phyloP scores from a whole-genome alignment of 2,329 filamentous ascomycete genomes.

The Aspergillus tubingensis region DNA sequence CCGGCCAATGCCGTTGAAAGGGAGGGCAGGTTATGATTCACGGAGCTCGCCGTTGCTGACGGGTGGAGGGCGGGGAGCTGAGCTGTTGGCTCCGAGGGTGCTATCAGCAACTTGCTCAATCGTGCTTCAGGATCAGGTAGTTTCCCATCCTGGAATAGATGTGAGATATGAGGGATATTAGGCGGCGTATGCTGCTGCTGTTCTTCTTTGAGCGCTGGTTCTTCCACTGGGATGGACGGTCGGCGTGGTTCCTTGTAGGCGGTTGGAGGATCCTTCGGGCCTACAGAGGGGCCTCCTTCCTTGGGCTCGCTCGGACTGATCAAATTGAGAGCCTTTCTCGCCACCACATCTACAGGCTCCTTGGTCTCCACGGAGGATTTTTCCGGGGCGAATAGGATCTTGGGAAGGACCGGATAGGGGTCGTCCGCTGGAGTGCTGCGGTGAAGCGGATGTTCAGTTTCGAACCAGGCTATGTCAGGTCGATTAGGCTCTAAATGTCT shows the following conservation, averaged over 20 bases:
- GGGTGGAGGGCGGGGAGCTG: constrained; percentile 44
- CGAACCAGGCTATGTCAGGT: constrained; percentile 64
- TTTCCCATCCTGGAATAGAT: constrained; percentile 1
- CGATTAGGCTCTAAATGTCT: constrained; percentile 63
- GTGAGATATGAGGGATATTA: background rate
- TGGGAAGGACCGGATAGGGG: constrained; percentile 3
- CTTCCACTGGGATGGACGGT: background rate
- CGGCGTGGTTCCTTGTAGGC: background rate
- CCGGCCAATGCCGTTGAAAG: constrained; percentile 41
- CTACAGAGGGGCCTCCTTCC: background rate
- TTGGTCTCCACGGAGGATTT: constrained; percentile 22
- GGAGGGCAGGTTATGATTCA: constrained; percentile 44
- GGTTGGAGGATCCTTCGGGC: background rate
- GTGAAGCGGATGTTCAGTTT: constrained; percentile 55
- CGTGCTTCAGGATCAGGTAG: constrained; percentile 23
- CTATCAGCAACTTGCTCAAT: constrained; percentile 37
- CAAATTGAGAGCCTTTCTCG: background rate
- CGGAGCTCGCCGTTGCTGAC: constrained; percentile 35
- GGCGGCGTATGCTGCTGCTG: constrained; percentile 24
- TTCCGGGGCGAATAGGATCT: constrained; percentile 44
- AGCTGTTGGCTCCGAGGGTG: constrained; percentile 31
- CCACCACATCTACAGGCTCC: background rate
- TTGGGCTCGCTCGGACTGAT: background rate
- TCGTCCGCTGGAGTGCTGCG: constrained; percentile 15
- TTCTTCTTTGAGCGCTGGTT: constrained; percentile 4